Percentiles rank a stretch among this genome's conserved stretches.
These are phyloP conservation scores for Didymellaceae sp. DNA, from an alignment of 2,329 filamentous ascomycete genomes.

Conservation along the genomic window DNA sequence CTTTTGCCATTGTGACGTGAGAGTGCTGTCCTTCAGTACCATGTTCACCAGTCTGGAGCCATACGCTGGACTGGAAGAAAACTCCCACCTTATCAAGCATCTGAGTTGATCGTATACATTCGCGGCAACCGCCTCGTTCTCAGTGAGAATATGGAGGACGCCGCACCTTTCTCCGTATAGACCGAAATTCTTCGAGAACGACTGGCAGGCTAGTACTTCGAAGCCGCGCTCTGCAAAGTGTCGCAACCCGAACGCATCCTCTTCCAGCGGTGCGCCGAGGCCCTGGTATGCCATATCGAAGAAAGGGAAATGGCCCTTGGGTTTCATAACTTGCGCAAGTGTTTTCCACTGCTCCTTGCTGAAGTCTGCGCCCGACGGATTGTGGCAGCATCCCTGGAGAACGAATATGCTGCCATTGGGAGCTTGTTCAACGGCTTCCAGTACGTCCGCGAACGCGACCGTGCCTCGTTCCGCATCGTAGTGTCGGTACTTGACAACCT, in stretches of 20 bases:
- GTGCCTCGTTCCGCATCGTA: conserved; percentile 32
- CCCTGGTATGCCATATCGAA: conserved; percentile 48
- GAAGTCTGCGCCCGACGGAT: conserved; percentile 47
- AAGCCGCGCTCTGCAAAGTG: conserved; percentile 32
- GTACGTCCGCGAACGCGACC: conserved; percentile 37
- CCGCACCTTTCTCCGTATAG: conserved; percentile 49
- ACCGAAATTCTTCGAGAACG: conserved; percentile 52
- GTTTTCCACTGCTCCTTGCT: conserved; percentile 41
- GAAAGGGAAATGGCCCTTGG: conserved; percentile 38
- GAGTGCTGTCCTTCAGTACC: conserved; percentile 20
- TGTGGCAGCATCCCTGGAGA: conserved; percentile 50
- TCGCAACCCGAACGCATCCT: conserved; percentile 42
- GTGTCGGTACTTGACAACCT: conserved; percentile 39
- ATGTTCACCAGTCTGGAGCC: conserved; percentile 34
- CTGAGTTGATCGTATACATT: conserved; percentile 38
- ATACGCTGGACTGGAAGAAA: conserved; percentile 38
- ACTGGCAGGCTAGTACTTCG: conserved; percentile 47
- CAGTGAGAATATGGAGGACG: conserved; percentile 36
- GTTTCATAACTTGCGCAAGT: conserved; percentile 31
- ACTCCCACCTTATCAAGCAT: conserved; percentile 38
- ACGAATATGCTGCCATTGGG: conserved; percentile 43
- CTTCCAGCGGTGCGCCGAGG: conserved; percentile 42
- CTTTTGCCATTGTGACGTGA: conserved; percentile 21
- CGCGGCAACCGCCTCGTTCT: conserved; percentile 16
- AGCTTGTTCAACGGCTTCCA: conserved; percentile 31